A percentile compares a stretch with the other conserved stretches of the same genome.
These are phyloP conservation scores for Herpetomonas tarakana DNA, from an alignment of 208 protist species.

Conservation along the genomic window DNA sequence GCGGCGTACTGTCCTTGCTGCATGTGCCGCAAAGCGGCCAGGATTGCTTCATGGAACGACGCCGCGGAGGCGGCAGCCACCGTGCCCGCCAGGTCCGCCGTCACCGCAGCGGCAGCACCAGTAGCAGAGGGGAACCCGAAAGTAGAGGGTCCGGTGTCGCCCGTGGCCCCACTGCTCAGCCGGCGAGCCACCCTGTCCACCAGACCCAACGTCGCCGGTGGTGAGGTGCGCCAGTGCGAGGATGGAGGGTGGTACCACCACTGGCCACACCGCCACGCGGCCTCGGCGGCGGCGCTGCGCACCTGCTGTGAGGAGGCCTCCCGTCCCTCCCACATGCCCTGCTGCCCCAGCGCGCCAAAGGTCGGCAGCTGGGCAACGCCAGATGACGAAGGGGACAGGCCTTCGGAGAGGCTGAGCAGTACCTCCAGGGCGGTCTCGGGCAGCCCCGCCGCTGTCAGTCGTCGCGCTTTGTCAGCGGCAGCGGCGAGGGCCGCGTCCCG, in stretches of 20 bases:
- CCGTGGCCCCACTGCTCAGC: too few relatives aligned
- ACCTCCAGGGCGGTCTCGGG: constrained; percentile 34
- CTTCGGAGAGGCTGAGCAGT: constrained; percentile 27
- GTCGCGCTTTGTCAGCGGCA: constrained; percentile 19
- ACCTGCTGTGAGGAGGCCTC: constrained; percentile 1
- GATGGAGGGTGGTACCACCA: constrained; percentile 13
- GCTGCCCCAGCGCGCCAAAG: background rate
- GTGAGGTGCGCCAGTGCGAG: background rate
- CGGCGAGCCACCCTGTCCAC: too few relatives aligned
- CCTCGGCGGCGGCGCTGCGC: constrained; percentile 31
- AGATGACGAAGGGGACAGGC: background rate
- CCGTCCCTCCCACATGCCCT: background rate
- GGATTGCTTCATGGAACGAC: too few relatives aligned
- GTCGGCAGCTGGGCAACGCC: background rate
- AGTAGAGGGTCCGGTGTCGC: too few relatives aligned
- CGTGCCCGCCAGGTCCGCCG: too few relatives aligned
- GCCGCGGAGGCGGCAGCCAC: too few relatives aligned
- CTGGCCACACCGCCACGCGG: constrained; percentile 43
- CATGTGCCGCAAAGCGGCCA: too few relatives aligned
- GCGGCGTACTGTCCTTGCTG: constrained; percentile 7
- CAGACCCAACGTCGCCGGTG: too few relatives aligned
- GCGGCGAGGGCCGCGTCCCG: background rate
- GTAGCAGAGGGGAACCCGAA: too few relatives aligned
- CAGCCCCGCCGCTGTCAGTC: constrained; percentile 22
- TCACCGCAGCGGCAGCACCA: too few relatives aligned